Conservation (phyloP, 2,329 filamentous ascomycete species). For the Aspergillus hiratsukae region DNA sequence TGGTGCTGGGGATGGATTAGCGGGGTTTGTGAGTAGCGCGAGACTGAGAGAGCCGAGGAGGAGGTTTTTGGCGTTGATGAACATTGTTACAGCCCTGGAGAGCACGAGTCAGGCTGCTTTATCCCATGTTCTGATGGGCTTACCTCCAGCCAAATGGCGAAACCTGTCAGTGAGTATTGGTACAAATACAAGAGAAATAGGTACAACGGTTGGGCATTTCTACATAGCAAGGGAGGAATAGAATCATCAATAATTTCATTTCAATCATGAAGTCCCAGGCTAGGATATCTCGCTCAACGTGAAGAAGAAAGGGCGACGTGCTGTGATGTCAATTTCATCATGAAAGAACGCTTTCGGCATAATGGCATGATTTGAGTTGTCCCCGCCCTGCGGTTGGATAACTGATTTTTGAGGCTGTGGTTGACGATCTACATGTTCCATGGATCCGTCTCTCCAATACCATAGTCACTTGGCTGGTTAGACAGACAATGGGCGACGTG, state of each 20-base stretch:
- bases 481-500: background rate
- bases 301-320: background rate
- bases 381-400: background rate
- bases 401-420: background rate
- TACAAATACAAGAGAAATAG: background rate
- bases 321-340: constrained; percentile 4
- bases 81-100: background rate
- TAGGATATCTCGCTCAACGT: background rate
- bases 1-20: background rate
- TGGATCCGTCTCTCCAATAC: background rate
- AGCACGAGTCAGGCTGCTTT: background rate
- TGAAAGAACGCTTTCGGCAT: background rate
- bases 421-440: background rate
- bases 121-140: background rate
- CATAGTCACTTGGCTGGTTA: background rate
- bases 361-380: background rate
- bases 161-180: background rate
- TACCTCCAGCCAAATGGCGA: background rate
- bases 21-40: background rate
- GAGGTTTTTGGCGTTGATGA: background rate
- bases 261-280: background rate
- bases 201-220: background rate
- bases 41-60: background rate
- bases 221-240: background rate
- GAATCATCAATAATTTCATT: background rate